phyloP scores from a whole-genome alignment of 345 rosid species.

The Arabidopsis arenosa region DNA sequence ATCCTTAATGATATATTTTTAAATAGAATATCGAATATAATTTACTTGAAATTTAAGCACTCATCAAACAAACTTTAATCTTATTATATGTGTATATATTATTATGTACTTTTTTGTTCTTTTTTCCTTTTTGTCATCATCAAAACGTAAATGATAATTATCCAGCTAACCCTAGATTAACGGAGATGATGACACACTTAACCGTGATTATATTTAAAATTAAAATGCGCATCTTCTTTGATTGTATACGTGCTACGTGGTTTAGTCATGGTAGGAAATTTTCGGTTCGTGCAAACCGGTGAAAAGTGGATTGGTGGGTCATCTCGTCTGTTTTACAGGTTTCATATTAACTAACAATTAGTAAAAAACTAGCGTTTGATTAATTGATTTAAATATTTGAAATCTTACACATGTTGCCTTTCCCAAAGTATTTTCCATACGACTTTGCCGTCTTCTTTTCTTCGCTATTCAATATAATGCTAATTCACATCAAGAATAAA shows the following conservation, averaged over 20 bases:
- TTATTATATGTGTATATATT: conserved; percentile 13
- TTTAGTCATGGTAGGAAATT: conserved; percentile 31
- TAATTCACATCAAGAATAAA: conserved; percentile 15
- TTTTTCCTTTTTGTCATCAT: conserved; percentile 29
- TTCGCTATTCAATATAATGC: conserved; percentile 1
- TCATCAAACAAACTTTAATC: conserved; percentile 14
- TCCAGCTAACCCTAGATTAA: conserved; percentile 22
- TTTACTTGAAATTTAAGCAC: conserved; percentile 40
- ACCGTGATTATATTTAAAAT: neutral
- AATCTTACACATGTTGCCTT: conserved; percentile 38
- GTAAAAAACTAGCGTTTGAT: conserved; percentile 40
- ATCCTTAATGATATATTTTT: neutral
- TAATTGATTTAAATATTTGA: conserved; percentile 35
- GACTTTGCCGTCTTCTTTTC: neutral
- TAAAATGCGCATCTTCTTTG: neutral
- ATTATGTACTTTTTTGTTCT: conserved; percentile 17
- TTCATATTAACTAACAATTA: neutral
- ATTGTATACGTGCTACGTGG: neutral
- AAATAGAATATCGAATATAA: conserved; percentile 15
- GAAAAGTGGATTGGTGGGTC: conserved; percentile 12
- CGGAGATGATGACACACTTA: conserved; percentile 18
- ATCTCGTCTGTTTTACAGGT: neutral
- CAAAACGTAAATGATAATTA: conserved; percentile 15
- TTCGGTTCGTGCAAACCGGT: conserved; percentile 23
- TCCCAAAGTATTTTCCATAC: conserved; percentile 20